Evolutionary conservation across 2,329 filamentous ascomycete species (phyloP).

Genomic region (Leptographium procerum): DNA sequence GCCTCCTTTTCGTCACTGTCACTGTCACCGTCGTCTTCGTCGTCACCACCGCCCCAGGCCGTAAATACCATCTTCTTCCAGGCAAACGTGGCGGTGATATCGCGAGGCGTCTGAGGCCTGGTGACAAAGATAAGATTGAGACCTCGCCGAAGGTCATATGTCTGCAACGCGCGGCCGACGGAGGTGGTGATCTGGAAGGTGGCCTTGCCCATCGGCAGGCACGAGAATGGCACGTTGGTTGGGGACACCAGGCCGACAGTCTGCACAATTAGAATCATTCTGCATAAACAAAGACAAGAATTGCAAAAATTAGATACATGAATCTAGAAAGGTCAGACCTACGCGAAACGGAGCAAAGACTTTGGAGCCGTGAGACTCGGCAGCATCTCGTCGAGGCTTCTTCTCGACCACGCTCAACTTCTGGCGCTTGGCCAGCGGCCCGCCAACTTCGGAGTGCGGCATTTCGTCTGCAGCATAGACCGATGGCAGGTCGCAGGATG

Average conservation of each 20-base stretch:
- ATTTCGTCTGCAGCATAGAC: conserved; percentile 24
- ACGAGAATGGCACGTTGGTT: conserved; percentile 80
- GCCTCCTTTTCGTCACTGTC: background rate
- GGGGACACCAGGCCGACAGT: conserved; percentile 90
- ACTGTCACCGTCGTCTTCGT: conserved; percentile 1
- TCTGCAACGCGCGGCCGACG: conserved; percentile 80
- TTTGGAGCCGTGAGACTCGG: conserved; percentile 45
- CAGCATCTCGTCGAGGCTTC: conserved; percentile 27
- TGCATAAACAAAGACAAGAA: background rate
- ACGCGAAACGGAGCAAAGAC: conserved; percentile 93
- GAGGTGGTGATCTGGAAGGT: conserved; percentile 97
- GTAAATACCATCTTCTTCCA: conserved; percentile 82
- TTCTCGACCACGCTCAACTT: conserved; percentile 35
- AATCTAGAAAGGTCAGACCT: conserved; percentile 23
- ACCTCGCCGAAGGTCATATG: conserved; percentile 84
- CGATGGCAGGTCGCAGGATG: background rate
- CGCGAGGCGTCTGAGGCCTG: conserved; percentile 72
- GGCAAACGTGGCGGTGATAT: conserved; percentile 76
- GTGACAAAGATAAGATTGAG: conserved; percentile 91
- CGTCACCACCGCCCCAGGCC: conserved; percentile 61
- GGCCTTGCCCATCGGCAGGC: conserved; percentile 78
- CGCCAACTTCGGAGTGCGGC: conserved; percentile 47
- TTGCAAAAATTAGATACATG: background rate
- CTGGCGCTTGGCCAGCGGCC: conserved; percentile 65
- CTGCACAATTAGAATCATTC: conserved; percentile 31